Conservation (phyloP, 2,329 filamentous ascomycete genomes). For the Thelonectria discophora region DNA sequence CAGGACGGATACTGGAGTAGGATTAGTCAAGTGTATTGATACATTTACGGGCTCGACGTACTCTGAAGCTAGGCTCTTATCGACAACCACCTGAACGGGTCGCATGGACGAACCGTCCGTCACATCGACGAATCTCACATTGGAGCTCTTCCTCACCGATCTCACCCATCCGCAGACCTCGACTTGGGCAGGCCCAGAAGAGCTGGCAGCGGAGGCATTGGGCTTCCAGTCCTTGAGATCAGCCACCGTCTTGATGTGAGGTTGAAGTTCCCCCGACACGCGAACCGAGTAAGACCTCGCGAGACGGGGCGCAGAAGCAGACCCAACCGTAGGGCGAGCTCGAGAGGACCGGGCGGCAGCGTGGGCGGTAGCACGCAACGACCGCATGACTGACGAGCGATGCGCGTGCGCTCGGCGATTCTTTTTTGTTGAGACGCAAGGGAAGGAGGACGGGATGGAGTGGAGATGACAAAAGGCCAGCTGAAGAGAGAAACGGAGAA, state of each 20-base stretch:
- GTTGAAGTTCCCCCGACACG: slow-evolving; percentile 40
- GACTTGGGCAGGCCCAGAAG: slow-evolving; percentile 56
- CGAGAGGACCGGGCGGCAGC: slow-evolving; percentile 4
- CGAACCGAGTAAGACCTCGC: slow-evolving; percentile 48
- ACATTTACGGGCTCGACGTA: slow-evolving; percentile 55
- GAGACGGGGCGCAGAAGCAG: slow-evolving; percentile 1
- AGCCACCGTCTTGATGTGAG: slow-evolving; percentile 58
- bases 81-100: slow-evolving; percentile 82
- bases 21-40: slow-evolving; percentile 39
- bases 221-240: slow-evolving; percentile 64
- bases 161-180: slow-evolving; percentile 81
- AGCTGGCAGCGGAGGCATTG: slow-evolving; percentile 44
- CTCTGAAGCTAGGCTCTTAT: slow-evolving; percentile 75
- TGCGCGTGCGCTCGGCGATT: neutral
- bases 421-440: neutral
- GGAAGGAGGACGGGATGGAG: neutral
- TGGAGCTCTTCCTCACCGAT: slow-evolving; percentile 87
- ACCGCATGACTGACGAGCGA: slow-evolving; percentile 32
- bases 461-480: neutral
- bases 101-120: slow-evolving; percentile 86
- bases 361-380: slow-evolving; percentile 29
- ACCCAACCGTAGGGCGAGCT: neutral
- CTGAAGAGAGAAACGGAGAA: no score
- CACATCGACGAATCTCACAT: slow-evolving; percentile 81
- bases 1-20: slow-evolving; percentile 75